Evolutionary conservation across 208 protist genomes (phyloP), one percentile per base, ranked within the genome.

Genomic region (Vickermania spadyakhi): DNA sequence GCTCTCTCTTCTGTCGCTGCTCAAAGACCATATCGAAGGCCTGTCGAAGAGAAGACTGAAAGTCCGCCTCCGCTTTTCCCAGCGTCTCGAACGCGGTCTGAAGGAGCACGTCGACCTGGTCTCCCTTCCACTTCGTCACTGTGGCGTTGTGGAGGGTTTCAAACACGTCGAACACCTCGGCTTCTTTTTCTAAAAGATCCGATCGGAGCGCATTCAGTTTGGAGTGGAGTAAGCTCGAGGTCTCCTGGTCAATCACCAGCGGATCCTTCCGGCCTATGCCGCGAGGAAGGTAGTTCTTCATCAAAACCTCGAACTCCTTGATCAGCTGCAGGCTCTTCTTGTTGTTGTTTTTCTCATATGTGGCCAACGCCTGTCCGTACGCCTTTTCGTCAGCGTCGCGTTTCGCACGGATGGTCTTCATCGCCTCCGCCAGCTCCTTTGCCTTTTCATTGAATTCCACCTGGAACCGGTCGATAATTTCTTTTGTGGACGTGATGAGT

Each of bases 401-500:
- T 28, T 71, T 64, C 23, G 62, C 64, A 30, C 80, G 73, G 31
- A 90, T 84, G 2, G 70, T 65, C 65, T 82, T 83, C 86, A 93
- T 93, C 13, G 78, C 28, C 14, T 86, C 73, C 14, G 80, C 72
- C 21, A 93, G 70, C 58, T 93, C 79, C 75, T 81, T 93, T 1
- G 79, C 60, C 70, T 84, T 86, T 31, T 89, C 86, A 59, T 78
- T 85, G 68, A 93, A 89, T 52, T 93, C 86, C 45, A 52, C 77
- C 71, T 88, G 79, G 56, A 77, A 84, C 23, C 72, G 75, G 26
- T 93, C 86, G 18, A 93, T 53, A 26, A 74, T 36, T 26, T 93
- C 86, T 70, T 93, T 93, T 1, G 72, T 73, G 2, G 72, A 50
- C 13, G 77, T 60, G 14, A 81, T 70, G 54, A 93, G 59, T 14